phyloP scores from a whole-genome alignment of 768 basidiomycete species.

The Porpolomopsis calyptriformis region DNA sequence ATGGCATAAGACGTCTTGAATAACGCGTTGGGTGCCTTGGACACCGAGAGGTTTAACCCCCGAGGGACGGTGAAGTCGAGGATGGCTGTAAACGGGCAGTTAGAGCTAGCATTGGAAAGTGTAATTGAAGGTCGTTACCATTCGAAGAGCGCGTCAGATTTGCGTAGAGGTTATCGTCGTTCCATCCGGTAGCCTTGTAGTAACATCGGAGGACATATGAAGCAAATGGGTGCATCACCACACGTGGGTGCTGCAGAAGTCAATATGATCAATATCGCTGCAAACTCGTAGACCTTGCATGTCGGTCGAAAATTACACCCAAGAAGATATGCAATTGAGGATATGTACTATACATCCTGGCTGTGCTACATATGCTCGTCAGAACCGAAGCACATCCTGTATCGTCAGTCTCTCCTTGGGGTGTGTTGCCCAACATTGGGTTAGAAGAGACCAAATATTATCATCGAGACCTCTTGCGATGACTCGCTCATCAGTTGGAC shows the following conservation, averaged over 20 bases:
- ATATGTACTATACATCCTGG: too few species aligned
- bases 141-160: constrained; percentile 84
- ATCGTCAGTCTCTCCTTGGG: constrained; percentile 10
- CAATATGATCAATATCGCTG: neutral
- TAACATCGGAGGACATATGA: constrained; percentile 83
- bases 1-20: constrained; percentile 90
- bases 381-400: constrained; percentile 4
- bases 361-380: too few species aligned
- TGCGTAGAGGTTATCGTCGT: constrained; percentile 88
- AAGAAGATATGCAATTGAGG: too few species aligned
- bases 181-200: constrained; percentile 92
- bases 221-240: constrained; percentile 66
- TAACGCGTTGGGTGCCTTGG: constrained; percentile 78
- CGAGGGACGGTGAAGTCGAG: constrained; percentile 85
- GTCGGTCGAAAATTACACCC: too few species aligned
- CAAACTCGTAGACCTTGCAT: too few species aligned
- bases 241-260: neutral
- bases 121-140: constrained; percentile 30
- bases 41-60: constrained; percentile 70
- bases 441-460: constrained; percentile 12
- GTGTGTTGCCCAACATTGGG: constrained; percentile 10
- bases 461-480: constrained; percentile 13
- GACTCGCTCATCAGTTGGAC: constrained; percentile 8
- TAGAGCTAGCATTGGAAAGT: constrained; percentile 3
- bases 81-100: constrained; percentile 44